Evolutionary conservation across 495 filamentous ascomycete genomes (phyloP), one percentile per base, ranked within the genome.

Genomic region (Rostrohypoxylon terebratum): DNA sequence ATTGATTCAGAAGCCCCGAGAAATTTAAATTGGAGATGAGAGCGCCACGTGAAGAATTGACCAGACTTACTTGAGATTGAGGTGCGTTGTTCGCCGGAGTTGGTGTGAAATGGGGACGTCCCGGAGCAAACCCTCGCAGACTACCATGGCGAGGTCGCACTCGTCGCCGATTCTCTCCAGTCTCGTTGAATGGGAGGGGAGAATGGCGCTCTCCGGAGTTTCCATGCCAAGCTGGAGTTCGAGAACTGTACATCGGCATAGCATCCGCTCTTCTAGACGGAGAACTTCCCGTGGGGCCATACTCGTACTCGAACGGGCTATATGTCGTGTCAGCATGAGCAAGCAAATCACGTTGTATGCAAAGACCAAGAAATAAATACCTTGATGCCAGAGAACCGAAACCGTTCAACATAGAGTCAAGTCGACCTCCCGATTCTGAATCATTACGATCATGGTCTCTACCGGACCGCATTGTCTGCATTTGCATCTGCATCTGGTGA

Each of bases 91-190:
- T 69, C 14, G 58, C 53, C 18, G 53, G 54, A 18, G 59, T 16
- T 5, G 42, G 31, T 21, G 44, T 8, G 34, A 48, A 69, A 66
- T 73, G 63, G 6, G 55, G 50, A 18, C 62, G 60, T 55, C 59
- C 59, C 11, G 53, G 45, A 11, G 68, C 47, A 16, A 68, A 63
- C 45, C 65, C 66, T 63, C 75, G 73, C 5, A 78, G 69, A 67
- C 71, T 79, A 50, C 77, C 73, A 42, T 79, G 81, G 1, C 82
- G 78, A 36, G 79, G 55, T 20, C 82, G 79, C n/a, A 77, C 76
- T 18, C 82, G 77, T 44, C 83, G 77, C 14, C 79, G 73, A 48
- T 61, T 72, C 21, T 84, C 81, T 14, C 70, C 50, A 4, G 67
- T 48, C 42, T 85, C 83, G 11, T 65, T 73, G n/a, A 74, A 74